Evolutionary conservation across 73 alveolate genomes (phyloP).

Genomic region (Tetrahymena borealis): DNA sequence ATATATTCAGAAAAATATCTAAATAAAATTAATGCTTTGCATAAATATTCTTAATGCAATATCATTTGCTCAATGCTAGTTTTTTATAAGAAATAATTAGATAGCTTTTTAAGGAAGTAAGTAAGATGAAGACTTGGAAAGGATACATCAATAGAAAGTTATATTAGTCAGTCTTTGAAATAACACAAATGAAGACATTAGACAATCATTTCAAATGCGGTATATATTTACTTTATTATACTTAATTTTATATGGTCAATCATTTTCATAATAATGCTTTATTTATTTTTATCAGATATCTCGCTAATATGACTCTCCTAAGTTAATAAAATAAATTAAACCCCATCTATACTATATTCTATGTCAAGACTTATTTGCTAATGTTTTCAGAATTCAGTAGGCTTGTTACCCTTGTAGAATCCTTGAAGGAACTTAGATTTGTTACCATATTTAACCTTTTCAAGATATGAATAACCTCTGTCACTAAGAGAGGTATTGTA

Average conservation of each 20-base stretch:
- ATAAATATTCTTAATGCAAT: neutral
- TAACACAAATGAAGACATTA: neutral
- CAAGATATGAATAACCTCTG: conserved; percentile 39
- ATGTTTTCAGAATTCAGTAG: conserved; percentile 25
- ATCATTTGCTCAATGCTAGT: neutral
- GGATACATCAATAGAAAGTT: neutral
- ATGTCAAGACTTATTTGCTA: neutral
- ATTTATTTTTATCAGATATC: too few species aligned
- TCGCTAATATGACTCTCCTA: neutral
- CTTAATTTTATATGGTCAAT: too few species aligned
- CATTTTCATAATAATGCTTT: too few species aligned
- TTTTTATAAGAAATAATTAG: too few species aligned
- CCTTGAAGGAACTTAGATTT: conserved; percentile 32
- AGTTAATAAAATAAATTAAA: neutral
- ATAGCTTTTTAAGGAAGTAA: neutral
- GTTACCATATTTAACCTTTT: conserved; percentile 13
- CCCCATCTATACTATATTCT: neutral
- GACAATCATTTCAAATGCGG: neutral
- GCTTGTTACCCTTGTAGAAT: conserved; percentile 27
- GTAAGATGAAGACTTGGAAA: neutral
- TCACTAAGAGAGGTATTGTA: conserved; percentile 10
- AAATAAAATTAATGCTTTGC: neutral
- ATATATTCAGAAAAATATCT: neutral
- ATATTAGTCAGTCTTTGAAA: neutral
- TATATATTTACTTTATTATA: neutral